Base-by-base conservation (phyloP, 192 early-diverging fungal species). In the Rhizoclosmatium globosum region DNA sequence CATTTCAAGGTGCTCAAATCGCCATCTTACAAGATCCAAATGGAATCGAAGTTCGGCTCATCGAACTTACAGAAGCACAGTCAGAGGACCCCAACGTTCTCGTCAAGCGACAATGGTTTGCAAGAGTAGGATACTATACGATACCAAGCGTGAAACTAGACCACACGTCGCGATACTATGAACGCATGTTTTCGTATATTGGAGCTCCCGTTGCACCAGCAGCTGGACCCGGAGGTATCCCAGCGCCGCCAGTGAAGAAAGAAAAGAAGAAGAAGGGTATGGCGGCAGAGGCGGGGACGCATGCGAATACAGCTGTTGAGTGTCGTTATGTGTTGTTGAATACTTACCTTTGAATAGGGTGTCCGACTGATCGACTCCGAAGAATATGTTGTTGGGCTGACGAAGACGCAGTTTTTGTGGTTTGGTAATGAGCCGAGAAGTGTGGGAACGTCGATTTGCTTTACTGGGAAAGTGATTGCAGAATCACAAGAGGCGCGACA, bases 311-410 rank as follows among this genome's bases (percentile, higher is more conserved):
- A 39, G 47, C 71, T 38, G 17, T 73, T 46, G 71, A 73, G 21
- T 56, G 21, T 53, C n/a, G 17, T 48, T 73, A 38, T 57, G 19
- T 73, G 15, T 43, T 73, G 21, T 65, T 53, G 50, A 13, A 31
- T 31, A 31, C 6, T 53, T 17, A 17, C 17, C 17, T 66, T 68
- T 9, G 11, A 31, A 44, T 61, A 83, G 46, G 86, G 86, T 2
- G 87, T 88, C 60, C 83, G 88, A 42, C 17, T 85, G 17, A 85
- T 89, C 11, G 88, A 88, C 72, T 83, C 77, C 21, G 86, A 89
- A 66, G 84, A 87, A 21, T 84, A 87, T 58, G 77, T 86, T 44
- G 68, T 89, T 39, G 87, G 83, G 23, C 67, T 87, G 2, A 82
- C 84, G 13, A 65, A 82, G 11, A 82, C 85, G 2, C 73, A 82